Percentiles rank a stretch among this genome's conserved stretches.
Conservation (phyloP, 2,329 filamentous ascomycete species). For the Cladosporium sp. region DNA sequence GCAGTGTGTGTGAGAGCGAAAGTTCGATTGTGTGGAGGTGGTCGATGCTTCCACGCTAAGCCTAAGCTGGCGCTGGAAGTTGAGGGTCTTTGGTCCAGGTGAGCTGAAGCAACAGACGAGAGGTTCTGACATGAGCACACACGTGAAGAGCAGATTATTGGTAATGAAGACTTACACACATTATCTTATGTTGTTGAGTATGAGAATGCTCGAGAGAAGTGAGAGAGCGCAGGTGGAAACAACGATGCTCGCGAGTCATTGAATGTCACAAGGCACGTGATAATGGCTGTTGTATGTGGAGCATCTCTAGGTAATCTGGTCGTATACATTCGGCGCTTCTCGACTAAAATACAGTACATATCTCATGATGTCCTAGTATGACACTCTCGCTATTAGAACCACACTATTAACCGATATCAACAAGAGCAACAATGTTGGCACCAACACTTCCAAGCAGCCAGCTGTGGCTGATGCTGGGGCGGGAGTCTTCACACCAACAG, state of each 20-base stretch:
- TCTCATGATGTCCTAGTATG: not conserved
- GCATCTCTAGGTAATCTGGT: not conserved
- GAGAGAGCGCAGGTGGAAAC: too few relatives aligned
- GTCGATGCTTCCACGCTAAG: too few relatives aligned
- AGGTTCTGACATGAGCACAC: too few relatives aligned
- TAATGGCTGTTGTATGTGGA: not conserved
- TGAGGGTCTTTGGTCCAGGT: too few relatives aligned
- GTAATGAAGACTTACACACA: too few relatives aligned
- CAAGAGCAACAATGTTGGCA: not conserved
- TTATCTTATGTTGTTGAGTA: too few relatives aligned
- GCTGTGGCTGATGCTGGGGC: not conserved
- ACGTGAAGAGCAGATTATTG: too few relatives aligned
- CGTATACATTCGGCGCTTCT: not conserved
- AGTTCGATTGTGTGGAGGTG: constrained; percentile 10
- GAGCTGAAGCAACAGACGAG: too few relatives aligned
- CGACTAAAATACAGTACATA: not conserved
- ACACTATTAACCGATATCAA: not conserved
- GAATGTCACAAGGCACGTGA: too few relatives aligned
- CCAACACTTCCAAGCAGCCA: not conserved
- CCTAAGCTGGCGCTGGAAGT: too few relatives aligned
- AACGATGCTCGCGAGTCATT: too few relatives aligned
- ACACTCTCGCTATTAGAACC: not conserved
- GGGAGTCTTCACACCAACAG: constrained; percentile 1
- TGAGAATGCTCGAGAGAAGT: too few relatives aligned
- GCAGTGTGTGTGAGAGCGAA: constrained; percentile 6